Evolutionary conservation across 164 flowering plant species (phyloP).

Genomic region (Magnolia changhungtana): DNA sequence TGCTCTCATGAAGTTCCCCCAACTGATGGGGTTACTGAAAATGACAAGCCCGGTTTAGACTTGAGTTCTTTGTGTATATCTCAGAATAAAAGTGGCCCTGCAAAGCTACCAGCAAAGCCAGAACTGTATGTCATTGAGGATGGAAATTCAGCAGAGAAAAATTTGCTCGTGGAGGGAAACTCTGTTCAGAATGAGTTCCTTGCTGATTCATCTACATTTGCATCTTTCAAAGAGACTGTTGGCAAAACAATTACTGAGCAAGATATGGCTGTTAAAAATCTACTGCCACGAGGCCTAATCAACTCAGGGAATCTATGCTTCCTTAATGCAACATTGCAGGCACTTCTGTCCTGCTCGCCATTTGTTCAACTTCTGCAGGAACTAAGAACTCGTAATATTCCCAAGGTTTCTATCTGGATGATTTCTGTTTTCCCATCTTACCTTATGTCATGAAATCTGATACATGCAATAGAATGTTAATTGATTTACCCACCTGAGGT

Average conservation of each 20-base stretch:
- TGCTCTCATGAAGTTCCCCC: constrained; percentile 11
- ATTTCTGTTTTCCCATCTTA: not conserved
- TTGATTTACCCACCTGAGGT: not conserved
- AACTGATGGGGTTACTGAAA: constrained; percentile 27
- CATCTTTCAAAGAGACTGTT: constrained; percentile 20
- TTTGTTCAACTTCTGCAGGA: constrained; percentile 79
- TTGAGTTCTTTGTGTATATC: constrained; percentile 12
- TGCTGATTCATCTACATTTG: constrained; percentile 16
- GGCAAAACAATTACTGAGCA: constrained; percentile 26
- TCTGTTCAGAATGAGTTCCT: constrained; percentile 15
- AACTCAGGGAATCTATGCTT: constrained; percentile 92
- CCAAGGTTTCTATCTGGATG: constrained; percentile 48
- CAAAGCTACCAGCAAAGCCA: constrained; percentile 19
- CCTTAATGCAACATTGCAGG: constrained; percentile 93
- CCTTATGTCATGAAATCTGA: not conserved
- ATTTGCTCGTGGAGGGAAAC: not conserved
- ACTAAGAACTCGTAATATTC: constrained; percentile 47
- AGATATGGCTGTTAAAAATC: constrained; percentile 14
- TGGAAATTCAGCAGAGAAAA: constrained; percentile 20
- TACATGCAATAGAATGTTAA: not conserved
- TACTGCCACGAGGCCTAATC: constrained; percentile 79
- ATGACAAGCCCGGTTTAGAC: constrained; percentile 15
- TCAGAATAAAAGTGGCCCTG: constrained; percentile 23
- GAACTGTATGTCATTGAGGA: constrained; percentile 19
- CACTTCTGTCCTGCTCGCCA: constrained; percentile 85